Evolutionary conservation across 345 rosid species (phyloP).

Genomic region (Sapria himalayana): DNA sequence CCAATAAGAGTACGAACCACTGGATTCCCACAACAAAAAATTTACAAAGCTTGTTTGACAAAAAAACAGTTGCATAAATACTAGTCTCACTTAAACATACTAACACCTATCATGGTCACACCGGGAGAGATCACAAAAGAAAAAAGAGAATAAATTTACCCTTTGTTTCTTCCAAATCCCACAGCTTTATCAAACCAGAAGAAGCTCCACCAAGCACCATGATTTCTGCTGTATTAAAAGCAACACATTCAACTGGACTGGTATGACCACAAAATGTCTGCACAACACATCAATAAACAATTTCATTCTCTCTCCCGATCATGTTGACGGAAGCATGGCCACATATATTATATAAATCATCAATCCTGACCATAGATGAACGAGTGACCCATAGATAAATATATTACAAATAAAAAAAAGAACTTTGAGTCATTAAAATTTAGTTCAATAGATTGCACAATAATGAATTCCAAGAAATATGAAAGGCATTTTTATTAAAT

Average conservation of each 20-base stretch:
- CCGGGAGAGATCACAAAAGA: not conserved
- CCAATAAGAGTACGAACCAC: conserved; percentile 97
- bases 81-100: not conserved
- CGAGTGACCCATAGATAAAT: too few species aligned
- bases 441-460: too few species aligned
- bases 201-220: conserved; percentile 61
- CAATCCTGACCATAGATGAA: too few species aligned
- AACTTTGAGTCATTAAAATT: too few species aligned
- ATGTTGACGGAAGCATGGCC: too few species aligned
- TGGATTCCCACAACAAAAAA: conserved; percentile 72
- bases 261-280: conserved; percentile 62
- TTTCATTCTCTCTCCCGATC: conserved; percentile 6
- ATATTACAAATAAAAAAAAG: too few species aligned
- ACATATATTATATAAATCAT: too few species aligned
- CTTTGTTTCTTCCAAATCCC: conserved; percentile 74
- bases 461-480: too few species aligned
- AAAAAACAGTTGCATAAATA: too few species aligned
- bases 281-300: conserved; percentile 6
- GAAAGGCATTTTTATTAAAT: too few species aligned
- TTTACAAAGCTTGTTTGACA: too few species aligned
- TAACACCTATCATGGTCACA: not conserved
- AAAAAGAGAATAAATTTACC: conserved; percentile 20
- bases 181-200: conserved; percentile 46
- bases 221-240: conserved; percentile 42
- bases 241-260: conserved; percentile 41